Evolutionary conservation across 202 grass and related monocot genomes (phyloP).

Genomic region (Setaria viridis): DNA sequence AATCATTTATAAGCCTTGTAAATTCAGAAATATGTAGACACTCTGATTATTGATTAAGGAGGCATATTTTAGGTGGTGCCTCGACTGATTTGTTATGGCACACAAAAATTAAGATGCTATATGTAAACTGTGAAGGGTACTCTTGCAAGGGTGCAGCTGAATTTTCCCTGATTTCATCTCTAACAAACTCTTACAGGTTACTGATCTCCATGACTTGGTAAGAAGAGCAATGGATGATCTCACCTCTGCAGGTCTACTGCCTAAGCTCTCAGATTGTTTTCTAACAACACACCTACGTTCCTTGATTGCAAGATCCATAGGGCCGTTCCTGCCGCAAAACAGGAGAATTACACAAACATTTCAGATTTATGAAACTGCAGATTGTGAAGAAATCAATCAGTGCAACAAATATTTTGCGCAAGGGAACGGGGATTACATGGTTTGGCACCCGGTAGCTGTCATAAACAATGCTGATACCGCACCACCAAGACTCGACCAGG

Average conservation of each 20-base stretch:
- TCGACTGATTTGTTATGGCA: not conserved
- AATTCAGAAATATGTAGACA: not conserved
- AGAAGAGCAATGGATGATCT: not conserved
- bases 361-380: not conserved
- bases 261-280: not conserved
- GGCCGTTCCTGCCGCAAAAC: slow-evolving; percentile 49
- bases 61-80: not conserved
- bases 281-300: slow-evolving; percentile 10
- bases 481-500: slow-evolving; percentile 44
- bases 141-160: not conserved
- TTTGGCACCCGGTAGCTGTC: slow-evolving; percentile 46
- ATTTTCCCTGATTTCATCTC: not conserved
- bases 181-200: not conserved
- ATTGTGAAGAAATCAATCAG: not conserved
- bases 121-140: not conserved
- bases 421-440: slow-evolving; percentile 51
- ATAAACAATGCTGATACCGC: slow-evolving; percentile 45
- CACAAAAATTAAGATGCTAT: too few species aligned
- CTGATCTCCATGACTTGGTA: not conserved
- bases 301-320: slow-evolving; percentile 48
- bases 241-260: not conserved
- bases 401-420: not conserved
- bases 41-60: not conserved
- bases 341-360: slow-evolving; percentile 9
- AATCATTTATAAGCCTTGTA: not conserved